Evolutionary conservation across 257 asterid species (phyloP).

Genomic region (Fraxinus cuspidata): DNA sequence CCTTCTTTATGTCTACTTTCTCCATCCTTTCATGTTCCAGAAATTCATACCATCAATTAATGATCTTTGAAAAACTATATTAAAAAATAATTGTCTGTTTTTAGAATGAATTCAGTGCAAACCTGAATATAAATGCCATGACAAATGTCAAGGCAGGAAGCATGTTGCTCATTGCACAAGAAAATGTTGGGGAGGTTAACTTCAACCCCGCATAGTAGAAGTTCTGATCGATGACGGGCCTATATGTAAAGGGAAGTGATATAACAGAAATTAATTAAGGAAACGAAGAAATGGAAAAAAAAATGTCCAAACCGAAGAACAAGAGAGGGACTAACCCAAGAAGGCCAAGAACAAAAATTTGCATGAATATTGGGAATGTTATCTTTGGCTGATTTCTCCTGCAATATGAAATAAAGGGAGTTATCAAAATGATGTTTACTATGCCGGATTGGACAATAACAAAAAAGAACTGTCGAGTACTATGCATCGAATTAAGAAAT

Average conservation of each 20-base stretch:
- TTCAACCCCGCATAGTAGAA: constrained; percentile 83
- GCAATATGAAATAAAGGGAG: constrained; percentile 8
- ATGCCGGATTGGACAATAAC: too few relatives aligned
- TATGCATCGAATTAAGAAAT: too few relatives aligned
- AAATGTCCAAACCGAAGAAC: background rate
- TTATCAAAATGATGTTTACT: background rate
- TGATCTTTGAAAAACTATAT: background rate
- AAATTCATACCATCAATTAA: background rate
- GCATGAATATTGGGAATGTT: constrained; percentile 75
- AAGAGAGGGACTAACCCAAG: constrained; percentile 56
- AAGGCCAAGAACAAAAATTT: constrained; percentile 79
- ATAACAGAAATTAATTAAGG: background rate
- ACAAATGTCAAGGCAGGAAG: constrained; percentile 79
- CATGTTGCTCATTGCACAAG: constrained; percentile 89
- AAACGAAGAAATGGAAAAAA: background rate
- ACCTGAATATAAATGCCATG: constrained; percentile 78
- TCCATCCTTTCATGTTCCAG: constrained; percentile 60
- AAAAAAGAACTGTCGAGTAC: too few relatives aligned
- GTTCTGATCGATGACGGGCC: constrained; percentile 93
- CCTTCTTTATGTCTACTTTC: constrained; percentile 67
- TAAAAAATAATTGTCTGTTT: background rate
- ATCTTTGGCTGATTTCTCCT: constrained; percentile 88
- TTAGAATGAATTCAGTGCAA: background rate
- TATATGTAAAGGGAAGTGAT: constrained; percentile 5
- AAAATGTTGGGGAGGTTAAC: constrained; percentile 77